Evolutionary conservation across 176 grass and related monocot genomes (phyloP), one percentile per base, ranked within the genome.

Genomic region (Zizania latifolia): DNA sequence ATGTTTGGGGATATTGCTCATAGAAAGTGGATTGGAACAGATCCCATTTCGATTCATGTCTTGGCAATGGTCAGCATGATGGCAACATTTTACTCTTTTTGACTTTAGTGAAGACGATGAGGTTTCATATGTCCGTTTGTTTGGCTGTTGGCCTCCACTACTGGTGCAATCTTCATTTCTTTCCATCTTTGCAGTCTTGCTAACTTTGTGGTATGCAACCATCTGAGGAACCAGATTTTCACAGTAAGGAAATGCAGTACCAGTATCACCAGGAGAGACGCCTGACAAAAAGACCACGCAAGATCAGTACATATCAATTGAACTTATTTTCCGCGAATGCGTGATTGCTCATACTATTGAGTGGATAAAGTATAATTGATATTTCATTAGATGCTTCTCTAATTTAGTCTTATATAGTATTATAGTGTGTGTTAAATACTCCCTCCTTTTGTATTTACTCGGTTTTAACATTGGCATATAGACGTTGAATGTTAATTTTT

Each of bases 91-190:
- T 75, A 97, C 67, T 76, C 93, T 82, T 81, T 97, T 93, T 46
- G 87, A 97, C 77, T 92, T 93, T 14, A 93, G 72, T 70, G 90
- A 93, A 76, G 90, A 88, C 27, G 88, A 90, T 12, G 87, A 90
- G 54, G 74, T 72, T 84, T 88, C 64, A 78, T 84, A 90, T 58
- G 74, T 62, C 44, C 81, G 79, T 68, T 89, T 93, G 43, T 93
- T 97, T 81, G 73, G 43, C 65, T 72, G 73, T 69, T 90, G 79
- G 19, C 72, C 27, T 68, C 75, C 44, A 71, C 8, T 61, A 73
- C 61, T 48, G 41, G 27, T 27, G 58, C 21, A 54, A 72, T 45
- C 71, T 50, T 72, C 78, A 70, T 50, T 65, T 75, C 13, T 40
- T 55, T 44, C 54, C 23, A 81, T 28, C 30, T 55, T 48, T 68